Conservation (phyloP, 306 rosid species). For the Pachyrhizus erosus region DNA sequence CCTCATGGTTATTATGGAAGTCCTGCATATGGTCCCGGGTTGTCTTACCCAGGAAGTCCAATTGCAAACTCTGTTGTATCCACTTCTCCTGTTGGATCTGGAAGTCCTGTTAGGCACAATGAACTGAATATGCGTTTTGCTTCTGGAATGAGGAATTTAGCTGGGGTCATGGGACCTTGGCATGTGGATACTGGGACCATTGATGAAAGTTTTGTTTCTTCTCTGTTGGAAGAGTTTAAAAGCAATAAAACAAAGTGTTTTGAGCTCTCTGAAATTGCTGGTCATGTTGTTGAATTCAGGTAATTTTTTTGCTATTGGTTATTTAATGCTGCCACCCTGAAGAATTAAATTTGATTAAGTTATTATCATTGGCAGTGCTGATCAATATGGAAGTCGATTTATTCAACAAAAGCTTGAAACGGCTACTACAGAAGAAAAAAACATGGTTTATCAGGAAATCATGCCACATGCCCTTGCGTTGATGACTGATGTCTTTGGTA, state of each 20-base stretch:
- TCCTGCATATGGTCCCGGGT: conserved; percentile 73
- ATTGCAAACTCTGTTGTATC: conserved; percentile 69
- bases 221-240: conserved; percentile 90
- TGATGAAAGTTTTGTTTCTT: conserved; percentile 78
- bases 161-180: conserved; percentile 90
- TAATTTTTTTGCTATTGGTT: conserved; percentile 34
- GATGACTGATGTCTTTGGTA: conserved; percentile 98
- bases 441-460: conserved; percentile 95
- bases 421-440: conserved; percentile 83
- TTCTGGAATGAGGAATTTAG: conserved; percentile 83
- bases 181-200: conserved; percentile 73
- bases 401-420: conserved; percentile 97
- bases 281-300: conserved; percentile 80
- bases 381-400: conserved; percentile 94
- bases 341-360: conserved; percentile 16
- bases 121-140: conserved; percentile 80
- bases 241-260: conserved; percentile 87
- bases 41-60: conserved; percentile 94
- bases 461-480: conserved; percentile 95
- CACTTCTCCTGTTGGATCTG: conserved; percentile 85
- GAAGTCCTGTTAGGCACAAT: conserved; percentile 86
- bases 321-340: conserved; percentile 23
- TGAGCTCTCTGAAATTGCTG: conserved; percentile 80
- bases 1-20: conserved; percentile 86
- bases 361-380: conserved; percentile 64